phyloP scores from a whole-genome alignment of 345 rosid species.

The Linum tenue region DNA sequence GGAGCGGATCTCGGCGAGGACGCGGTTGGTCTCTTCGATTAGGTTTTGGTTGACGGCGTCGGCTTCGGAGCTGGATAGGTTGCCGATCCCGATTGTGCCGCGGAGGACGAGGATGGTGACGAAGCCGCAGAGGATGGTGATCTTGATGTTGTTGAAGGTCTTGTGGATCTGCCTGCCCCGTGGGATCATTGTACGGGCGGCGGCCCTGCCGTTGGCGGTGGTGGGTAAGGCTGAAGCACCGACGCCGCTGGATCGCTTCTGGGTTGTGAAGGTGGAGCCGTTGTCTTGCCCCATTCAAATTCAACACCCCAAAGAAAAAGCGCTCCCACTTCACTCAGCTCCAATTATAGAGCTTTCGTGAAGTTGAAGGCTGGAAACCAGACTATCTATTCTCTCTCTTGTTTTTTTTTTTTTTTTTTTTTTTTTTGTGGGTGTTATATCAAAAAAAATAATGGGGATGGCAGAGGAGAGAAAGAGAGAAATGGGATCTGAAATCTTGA shows the following conservation, averaged over 20 bases:
- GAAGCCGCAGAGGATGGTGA: slow-evolving; percentile 88
- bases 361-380: neutral
- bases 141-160: slow-evolving; percentile 83
- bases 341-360: neutral
- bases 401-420: neutral
- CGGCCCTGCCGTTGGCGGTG: slow-evolving; percentile 35
- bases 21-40: slow-evolving; percentile 73
- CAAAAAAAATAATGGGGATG: neutral
- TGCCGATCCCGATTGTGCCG: slow-evolving; percentile 85
- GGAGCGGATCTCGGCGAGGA: slow-evolving; percentile 83
- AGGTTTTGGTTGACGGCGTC: slow-evolving; percentile 72
- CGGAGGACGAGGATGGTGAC: slow-evolving; percentile 90
- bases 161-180: slow-evolving; percentile 85
- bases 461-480: slow-evolving; percentile 8
- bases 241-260: slow-evolving; percentile 49
- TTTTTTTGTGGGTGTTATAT: too few species aligned
- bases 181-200: slow-evolving; percentile 23
- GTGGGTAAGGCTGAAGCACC: slow-evolving; percentile 40
- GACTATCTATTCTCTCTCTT: neutral
- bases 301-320: neutral
- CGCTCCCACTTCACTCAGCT: neutral
- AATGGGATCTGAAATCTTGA: neutral
- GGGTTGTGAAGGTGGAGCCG: slow-evolving; percentile 28
- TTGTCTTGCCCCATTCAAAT: slow-evolving; percentile 51
- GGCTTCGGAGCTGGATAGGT: slow-evolving; percentile 57